Base-by-base conservation (phyloP, 306 rosid genomes). In the Potentilla sterilis region DNA sequence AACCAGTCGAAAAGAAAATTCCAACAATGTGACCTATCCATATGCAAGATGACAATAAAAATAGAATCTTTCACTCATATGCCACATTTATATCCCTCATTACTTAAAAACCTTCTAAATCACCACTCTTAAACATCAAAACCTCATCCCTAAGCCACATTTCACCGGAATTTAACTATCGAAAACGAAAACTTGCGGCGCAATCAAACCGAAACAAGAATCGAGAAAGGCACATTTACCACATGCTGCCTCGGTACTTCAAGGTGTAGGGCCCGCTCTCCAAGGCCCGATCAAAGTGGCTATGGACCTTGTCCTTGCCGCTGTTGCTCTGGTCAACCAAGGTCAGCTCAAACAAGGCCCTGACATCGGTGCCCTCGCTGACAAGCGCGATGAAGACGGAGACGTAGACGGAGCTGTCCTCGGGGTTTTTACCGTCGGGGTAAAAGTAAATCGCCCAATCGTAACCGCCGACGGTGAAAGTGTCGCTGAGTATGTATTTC, bases 241-340 rank as follows among this genome's bases (percentile, higher is more conserved):
- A 93, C 98, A 93, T 93, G 83, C 98, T 93, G 77, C 98, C 98
- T 70, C 93, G 83, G 70, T 91, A 93, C 88, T 93, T 93, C 77
- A 93, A 74, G 10, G 97, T 88, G 76, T 93, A 93, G 4, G 98
- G 97, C 32, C 98, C 98, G 69, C 98, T 83, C 85, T 93, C 98
- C 8, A 93, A 86, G 0, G 98, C 91, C 2, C 98, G 97, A 85
- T 93, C 96, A 64, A 93, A 93, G 75, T 93, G 98, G 71, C 97
- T 93, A 55, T 93, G 98, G 37, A 93, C 93, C 79, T 93, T 93
- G 59, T 91, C 82, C 34, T 91, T 93, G 16, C 96, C 93, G 62
- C 90, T 88, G 10, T 78, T 79, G 54, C 85, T 89, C 84, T 91
- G 98, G 80, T 93, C 98, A 8, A 93, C 68, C 79, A 93, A 77